A percentile compares a stretch with the other conserved stretches of the same genome.
Conservation (phyloP, 768 basidiomycete genomes). For the Harrya chromipes region DNA sequence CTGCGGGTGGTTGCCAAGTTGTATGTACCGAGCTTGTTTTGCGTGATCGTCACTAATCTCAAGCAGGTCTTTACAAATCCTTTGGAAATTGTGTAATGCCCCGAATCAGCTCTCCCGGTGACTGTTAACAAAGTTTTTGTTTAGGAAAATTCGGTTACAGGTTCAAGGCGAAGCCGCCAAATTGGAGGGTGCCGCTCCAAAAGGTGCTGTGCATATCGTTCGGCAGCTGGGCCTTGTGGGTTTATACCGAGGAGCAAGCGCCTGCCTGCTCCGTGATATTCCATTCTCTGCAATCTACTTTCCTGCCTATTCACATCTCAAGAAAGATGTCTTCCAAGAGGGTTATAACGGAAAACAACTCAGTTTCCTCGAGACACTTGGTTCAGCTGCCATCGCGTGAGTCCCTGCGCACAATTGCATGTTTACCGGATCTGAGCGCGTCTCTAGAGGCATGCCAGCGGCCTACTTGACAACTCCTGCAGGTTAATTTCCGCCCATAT, state of each 20-base stretch:
- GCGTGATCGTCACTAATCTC: constrained; percentile 14
- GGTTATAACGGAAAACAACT: constrained; percentile 94
- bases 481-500: constrained; percentile 43
- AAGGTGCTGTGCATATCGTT: constrained; percentile 90
- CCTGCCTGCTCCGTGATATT: constrained; percentile 92
- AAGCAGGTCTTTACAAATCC: constrained; percentile 93
- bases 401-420: constrained; percentile 32
- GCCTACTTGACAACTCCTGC: constrained; percentile 92
- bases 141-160: constrained; percentile 89
- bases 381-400: constrained; percentile 78
- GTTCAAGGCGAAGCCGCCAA: constrained; percentile 96
- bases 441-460: constrained; percentile 89
- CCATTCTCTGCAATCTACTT: constrained; percentile 97
- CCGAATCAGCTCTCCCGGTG: neutral
- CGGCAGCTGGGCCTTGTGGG: constrained; percentile 90
- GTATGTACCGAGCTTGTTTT: constrained; percentile 47
- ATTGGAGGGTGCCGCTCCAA: constrained; percentile 71
- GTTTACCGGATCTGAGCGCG: constrained; percentile 27
- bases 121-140: neutral
- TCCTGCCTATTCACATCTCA: constrained; percentile 83
- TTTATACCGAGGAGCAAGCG: constrained; percentile 88
- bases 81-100: constrained; percentile 84
- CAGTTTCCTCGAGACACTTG: constrained; percentile 85
- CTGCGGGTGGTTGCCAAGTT: constrained; percentile 96
- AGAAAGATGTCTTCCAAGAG: constrained; percentile 93